Percentiles rank a stretch among this genome's conserved stretches.
These are phyloP conservation scores for Meredithiella fracta DNA, from an alignment of 2,329 filamentous ascomycete species.

Conservation along the genomic window DNA sequence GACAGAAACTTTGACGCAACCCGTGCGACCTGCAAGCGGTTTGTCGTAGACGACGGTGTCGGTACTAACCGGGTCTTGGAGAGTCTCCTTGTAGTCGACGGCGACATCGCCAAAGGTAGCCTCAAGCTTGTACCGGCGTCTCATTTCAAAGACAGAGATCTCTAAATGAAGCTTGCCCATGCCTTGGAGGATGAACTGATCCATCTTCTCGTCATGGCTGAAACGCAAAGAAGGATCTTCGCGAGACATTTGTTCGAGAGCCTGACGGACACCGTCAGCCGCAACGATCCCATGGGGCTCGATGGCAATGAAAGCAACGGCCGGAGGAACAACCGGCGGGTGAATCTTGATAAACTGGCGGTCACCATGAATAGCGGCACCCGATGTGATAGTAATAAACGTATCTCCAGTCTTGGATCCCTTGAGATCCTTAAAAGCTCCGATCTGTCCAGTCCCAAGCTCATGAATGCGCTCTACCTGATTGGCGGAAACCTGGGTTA, in stretches of 20 bases:
- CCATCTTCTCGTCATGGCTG: conserved; percentile 71
- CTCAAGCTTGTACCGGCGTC: conserved; percentile 69
- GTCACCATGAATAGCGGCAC: conserved; percentile 46
- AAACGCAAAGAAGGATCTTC: conserved; percentile 89
- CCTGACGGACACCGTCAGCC: conserved; percentile 62
- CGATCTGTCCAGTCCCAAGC: conserved; percentile 77
- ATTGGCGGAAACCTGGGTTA: conserved; percentile 79
- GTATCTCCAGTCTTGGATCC: conserved; percentile 89
- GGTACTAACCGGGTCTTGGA: conserved; percentile 39
- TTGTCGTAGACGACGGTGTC: conserved; percentile 56
- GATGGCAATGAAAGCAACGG: conserved; percentile 91
- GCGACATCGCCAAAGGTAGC: conserved; percentile 79
- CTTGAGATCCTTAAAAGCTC: conserved; percentile 80
- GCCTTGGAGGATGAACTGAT: conserved; percentile 81
- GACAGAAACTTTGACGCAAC: conserved; percentile 61
- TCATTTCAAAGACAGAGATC: conserved; percentile 73
- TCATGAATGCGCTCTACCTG: conserved; percentile 71
- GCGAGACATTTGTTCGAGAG: conserved; percentile 60
- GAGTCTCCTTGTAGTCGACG: conserved; percentile 83
- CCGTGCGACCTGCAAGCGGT: conserved; percentile 61
- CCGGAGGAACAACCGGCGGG: conserved; percentile 76
- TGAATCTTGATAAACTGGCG: conserved; percentile 65
- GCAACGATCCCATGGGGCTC: conserved; percentile 64
- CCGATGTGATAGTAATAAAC: conserved; percentile 52
- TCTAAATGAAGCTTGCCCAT: conserved; percentile 96